phyloP scores from a whole-genome alignment of 2,329 filamentous ascomycete genomes.

The Phaeosphaeriaceae sp. region DNA sequence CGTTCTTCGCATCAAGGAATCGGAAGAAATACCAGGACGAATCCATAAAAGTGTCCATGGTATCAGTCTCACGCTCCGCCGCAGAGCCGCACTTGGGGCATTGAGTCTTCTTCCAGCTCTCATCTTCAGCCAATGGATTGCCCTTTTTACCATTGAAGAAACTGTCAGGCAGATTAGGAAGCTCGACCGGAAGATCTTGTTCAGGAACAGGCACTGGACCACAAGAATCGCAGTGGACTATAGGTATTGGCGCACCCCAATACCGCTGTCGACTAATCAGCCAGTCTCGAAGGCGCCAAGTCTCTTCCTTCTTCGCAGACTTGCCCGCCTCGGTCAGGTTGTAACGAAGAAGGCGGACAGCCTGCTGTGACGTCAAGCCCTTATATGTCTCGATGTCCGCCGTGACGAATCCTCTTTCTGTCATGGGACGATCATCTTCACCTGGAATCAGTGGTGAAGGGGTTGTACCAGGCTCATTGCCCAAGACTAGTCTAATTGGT shows the following conservation, averaged over 20 bases:
- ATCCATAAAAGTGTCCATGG: constrained; percentile 96
- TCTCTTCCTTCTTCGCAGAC: constrained; percentile 70
- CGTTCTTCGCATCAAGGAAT: constrained; percentile 76
- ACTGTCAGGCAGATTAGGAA: constrained; percentile 74
- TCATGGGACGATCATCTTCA: constrained; percentile 63
- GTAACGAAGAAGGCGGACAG: constrained; percentile 66
- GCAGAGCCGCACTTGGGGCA: constrained; percentile 77
- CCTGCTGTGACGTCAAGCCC: constrained; percentile 69
- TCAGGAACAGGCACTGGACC: constrained; percentile 81
- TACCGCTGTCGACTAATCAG: constrained; percentile 90
- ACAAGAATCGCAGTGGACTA: constrained; percentile 80
- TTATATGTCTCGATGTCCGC: constrained; percentile 70
- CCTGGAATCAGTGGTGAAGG: constrained; percentile 26
- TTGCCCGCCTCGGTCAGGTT: constrained; percentile 58
- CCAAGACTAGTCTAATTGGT: constrained; percentile 67
- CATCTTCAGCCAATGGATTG: constrained; percentile 76
- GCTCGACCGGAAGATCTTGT: constrained; percentile 76
- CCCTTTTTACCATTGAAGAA: constrained; percentile 75
- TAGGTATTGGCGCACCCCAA: constrained; percentile 90
- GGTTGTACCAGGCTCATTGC: constrained; percentile 11
- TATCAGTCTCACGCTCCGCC: constrained; percentile 86
- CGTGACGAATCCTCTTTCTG: constrained; percentile 73
- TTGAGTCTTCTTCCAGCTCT: constrained; percentile 76
- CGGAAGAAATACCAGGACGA: constrained; percentile 93
- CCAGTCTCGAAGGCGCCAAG: constrained; percentile 88